A percentile compares a stretch with the other conserved stretches of the same genome.
Conservation (phyloP, 202 grass and related monocot genomes). For the Schoenoplectus tabernaemontani region DNA sequence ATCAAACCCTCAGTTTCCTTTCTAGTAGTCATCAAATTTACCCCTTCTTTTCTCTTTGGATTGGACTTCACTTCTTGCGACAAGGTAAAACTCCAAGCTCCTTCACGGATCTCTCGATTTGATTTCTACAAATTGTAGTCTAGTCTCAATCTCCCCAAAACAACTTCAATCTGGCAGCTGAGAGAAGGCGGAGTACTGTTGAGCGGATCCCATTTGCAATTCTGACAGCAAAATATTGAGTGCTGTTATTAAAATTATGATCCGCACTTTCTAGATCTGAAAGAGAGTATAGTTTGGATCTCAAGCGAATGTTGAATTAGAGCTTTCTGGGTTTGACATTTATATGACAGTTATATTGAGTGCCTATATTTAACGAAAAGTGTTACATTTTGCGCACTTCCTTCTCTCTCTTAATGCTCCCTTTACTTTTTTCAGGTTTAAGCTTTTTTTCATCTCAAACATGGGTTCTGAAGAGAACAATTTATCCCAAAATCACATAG, state of each 20-base stretch:
- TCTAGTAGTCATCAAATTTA: not conserved
- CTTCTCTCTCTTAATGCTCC: not conserved
- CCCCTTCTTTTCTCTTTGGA: not conserved
- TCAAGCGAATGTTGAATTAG: not conserved
- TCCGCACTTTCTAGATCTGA: slow-evolving; percentile 3
- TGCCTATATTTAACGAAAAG: not conserved
- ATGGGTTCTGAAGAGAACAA: slow-evolving; percentile 51
- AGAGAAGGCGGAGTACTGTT: not conserved
- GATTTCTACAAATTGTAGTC: not conserved
- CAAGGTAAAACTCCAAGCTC: not conserved
- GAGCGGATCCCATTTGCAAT: slow-evolving; percentile 14
- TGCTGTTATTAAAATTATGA: not conserved
- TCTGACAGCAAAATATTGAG: not conserved
- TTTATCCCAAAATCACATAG: slow-evolving; percentile 12
- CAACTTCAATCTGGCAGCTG: not conserved
- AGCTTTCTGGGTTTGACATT: not conserved
- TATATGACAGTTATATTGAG: not conserved
- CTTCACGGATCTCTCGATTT: not conserved
- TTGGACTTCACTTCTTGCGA: slow-evolving; percentile 10
- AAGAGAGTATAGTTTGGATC: not conserved
- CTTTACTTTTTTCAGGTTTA: slow-evolving; percentile 4
- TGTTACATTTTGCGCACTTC: not conserved
- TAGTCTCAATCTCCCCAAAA: not conserved
- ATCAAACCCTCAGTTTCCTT: not conserved
- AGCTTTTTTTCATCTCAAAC: not conserved